Percentiles rank a stretch among this genome's conserved stretches.
These are phyloP conservation scores for Monilinia aucupariae DNA, from an alignment of 2,329 filamentous ascomycete species.

Conservation along the genomic window DNA sequence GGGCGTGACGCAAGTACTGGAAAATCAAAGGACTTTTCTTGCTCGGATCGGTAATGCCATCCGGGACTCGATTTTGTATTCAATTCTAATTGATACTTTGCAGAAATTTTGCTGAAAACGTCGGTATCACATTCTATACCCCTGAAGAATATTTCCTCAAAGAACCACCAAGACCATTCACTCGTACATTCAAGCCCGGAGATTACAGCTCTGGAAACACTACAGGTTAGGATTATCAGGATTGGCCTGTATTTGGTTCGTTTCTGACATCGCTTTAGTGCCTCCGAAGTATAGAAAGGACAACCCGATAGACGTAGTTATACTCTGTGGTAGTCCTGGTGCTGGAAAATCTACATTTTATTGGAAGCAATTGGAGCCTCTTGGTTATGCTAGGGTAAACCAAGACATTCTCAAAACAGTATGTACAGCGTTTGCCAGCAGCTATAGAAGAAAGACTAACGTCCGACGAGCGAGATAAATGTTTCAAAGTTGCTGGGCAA, in stretches of 20 bases:
- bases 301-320: constrained; percentile 65
- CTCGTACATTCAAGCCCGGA: constrained; percentile 65
- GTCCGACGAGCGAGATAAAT: constrained; percentile 47
- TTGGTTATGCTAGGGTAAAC: constrained; percentile 81
- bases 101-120: constrained; percentile 79
- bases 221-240: constrained; percentile 26
- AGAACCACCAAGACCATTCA: constrained; percentile 59
- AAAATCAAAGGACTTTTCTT: constrained; percentile 56
- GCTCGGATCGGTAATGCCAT: constrained; percentile 47
- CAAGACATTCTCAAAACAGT: constrained; percentile 80
- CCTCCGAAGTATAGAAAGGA: constrained; percentile 45
- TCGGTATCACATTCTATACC: constrained; percentile 73
- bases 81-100: constrained; percentile 18
- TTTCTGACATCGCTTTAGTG: constrained; percentile 24
- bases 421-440: constrained; percentile 30
- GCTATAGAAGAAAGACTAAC: constrained; percentile 25
- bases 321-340: constrained; percentile 85
- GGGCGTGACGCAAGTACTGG: constrained; percentile 47
- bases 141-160: constrained; percentile 88
- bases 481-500: constrained; percentile 66
- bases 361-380: constrained; percentile 67
- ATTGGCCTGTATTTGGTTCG: not conserved
- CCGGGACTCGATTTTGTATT: not conserved
- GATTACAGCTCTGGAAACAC: constrained; percentile 43
- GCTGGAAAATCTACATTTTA: constrained; percentile 91